Conservation (phyloP, 495 filamentous ascomycete genomes). For the Usnea hakonensis region DNA sequence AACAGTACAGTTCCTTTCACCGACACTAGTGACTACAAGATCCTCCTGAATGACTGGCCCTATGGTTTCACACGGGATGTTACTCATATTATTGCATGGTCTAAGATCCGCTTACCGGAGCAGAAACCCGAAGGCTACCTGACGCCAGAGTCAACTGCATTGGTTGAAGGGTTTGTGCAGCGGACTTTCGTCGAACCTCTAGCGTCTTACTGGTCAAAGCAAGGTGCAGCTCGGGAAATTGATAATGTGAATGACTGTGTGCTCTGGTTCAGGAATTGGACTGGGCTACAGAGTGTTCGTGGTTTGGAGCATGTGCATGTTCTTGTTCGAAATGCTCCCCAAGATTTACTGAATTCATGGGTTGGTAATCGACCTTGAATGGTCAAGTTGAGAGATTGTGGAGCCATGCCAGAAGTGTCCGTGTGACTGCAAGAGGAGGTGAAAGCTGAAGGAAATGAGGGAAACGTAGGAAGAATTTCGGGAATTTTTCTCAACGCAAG, state of each 20-base stretch:
- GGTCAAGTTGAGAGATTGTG: no score
- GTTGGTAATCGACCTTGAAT: constrained; percentile 14
- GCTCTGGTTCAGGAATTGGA: constrained; percentile 79
- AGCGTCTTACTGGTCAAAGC: constrained; percentile 15
- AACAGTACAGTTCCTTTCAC: constrained; percentile 44
- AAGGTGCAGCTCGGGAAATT: constrained; percentile 32
- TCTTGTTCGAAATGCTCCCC: constrained; percentile 17
- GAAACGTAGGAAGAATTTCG: neutral
- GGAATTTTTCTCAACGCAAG: neutral
- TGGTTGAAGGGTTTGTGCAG: constrained; percentile 52
- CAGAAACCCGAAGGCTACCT: constrained; percentile 54
- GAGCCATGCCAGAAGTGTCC: neutral
- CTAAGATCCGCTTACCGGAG: constrained; percentile 49
- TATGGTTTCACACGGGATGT: constrained; percentile 54
- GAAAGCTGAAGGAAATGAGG: neutral
- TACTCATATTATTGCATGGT: constrained; percentile 65
- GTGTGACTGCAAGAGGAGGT: neutral
- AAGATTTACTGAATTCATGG: constrained; percentile 15
- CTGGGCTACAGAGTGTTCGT: constrained; percentile 63
- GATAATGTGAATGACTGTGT: constrained; percentile 45
- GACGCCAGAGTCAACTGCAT: constrained; percentile 46
- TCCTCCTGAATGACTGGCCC: constrained; percentile 70
- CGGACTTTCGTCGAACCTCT: constrained; percentile 43
- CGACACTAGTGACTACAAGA: constrained; percentile 51
- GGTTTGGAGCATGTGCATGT: constrained; percentile 58